Percentiles rank a stretch among this genome's conserved stretches.
Evolutionary conservation across 2,329 filamentous ascomycete species (phyloP).

Genomic region (Xylariaceae sp.): DNA sequence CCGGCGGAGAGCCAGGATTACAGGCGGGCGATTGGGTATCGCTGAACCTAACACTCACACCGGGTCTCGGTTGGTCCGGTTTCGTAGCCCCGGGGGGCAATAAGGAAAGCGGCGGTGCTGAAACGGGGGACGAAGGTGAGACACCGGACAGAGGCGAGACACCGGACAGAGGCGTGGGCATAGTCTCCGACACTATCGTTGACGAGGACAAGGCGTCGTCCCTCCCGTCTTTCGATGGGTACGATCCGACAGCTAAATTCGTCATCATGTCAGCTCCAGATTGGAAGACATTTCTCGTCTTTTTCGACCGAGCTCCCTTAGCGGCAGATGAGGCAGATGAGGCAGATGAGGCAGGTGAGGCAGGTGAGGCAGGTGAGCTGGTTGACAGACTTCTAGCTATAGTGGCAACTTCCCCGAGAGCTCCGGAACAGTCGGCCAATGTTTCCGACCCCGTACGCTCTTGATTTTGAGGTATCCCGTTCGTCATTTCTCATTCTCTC

Average conservation of each 20-base stretch:
- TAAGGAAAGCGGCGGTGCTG: not conserved
- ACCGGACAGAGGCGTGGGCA: slow-evolving; percentile 1
- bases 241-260: slow-evolving; percentile 12
- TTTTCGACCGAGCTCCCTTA: not conserved
- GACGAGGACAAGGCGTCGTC: slow-evolving; percentile 8
- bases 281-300: not conserved
- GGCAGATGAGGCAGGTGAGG: not conserved
- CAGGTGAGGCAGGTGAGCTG: not conserved
- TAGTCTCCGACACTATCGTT: not conserved
- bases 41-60: slow-evolving; percentile 13
- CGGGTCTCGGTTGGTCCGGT: not conserved
- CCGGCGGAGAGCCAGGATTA: slow-evolving; percentile 4
- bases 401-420: not conserved
- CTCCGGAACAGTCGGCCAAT: not conserved
- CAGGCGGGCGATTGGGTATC: slow-evolving; percentile 19
- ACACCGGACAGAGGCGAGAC: not conserved
- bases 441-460: slow-evolving; percentile 1
- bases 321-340: not conserved
- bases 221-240: slow-evolving; percentile 6
- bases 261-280: slow-evolving; percentile 4
- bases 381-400: not conserved
- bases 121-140: slow-evolving; percentile 4
- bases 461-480: slow-evolving; percentile 9
- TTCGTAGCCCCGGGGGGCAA: not conserved
- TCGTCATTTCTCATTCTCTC: slow-evolving; percentile 6